A percentile compares a stretch with the other conserved stretches of the same genome.
Evolutionary conservation across 805 yeast species (phyloP).

Genomic region (Candida sithepensis): DNA sequence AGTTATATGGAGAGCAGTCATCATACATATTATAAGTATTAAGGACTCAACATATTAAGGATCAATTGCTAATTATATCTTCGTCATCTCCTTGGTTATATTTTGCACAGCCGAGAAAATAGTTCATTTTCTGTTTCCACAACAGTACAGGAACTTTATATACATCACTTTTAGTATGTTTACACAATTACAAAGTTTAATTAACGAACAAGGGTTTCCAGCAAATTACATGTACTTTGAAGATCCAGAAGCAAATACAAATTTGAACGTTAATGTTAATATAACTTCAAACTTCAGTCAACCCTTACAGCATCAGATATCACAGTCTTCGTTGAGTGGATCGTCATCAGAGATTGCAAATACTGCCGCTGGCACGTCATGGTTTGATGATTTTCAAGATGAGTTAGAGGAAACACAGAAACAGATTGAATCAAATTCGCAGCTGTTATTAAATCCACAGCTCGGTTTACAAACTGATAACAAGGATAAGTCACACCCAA

Average conservation of each 20-base stretch:
- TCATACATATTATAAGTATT: no score
- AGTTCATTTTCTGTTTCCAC: no score
- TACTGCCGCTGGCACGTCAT: conserved; percentile 1
- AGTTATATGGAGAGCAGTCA: no score
- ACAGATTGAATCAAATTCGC: neutral
- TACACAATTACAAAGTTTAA: conserved; percentile 2
- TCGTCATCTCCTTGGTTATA: no score
- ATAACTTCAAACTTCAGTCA: neutral
- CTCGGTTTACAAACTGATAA: neutral
- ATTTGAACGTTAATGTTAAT: neutral
- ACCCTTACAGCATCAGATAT: neutral
- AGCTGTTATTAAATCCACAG: neutral
- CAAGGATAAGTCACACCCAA: neutral
- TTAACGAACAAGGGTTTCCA: neutral
- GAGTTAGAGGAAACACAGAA: conserved; percentile 10
- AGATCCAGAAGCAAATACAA: neutral
- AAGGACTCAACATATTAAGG: no score
- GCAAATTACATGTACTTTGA: neutral
- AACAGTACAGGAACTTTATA: neutral
- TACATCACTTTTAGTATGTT: neutral
- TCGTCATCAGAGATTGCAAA: neutral
- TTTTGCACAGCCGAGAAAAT: no score
- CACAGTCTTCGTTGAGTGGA: neutral
- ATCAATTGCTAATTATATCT: no score
- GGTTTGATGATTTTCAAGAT: conserved; percentile 18